Percentiles rank a stretch among this genome's conserved stretches.
Evolutionary conservation across 257 asterid genomes (phyloP).

Genomic region (Solanum okadae): DNA sequence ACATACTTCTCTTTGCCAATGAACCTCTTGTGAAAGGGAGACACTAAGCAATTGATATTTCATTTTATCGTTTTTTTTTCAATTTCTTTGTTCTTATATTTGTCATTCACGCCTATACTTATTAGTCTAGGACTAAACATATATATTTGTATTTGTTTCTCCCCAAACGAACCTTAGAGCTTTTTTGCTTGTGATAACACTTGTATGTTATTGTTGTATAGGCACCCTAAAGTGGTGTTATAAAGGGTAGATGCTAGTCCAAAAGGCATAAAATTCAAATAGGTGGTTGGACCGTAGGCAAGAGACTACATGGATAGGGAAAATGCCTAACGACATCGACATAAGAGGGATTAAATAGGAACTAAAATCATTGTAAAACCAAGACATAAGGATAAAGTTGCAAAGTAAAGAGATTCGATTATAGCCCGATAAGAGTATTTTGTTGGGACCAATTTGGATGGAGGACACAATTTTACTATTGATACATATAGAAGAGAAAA

Average conservation of each 20-base stretch:
- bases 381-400: neutral
- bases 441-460: neutral
- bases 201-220: neutral
- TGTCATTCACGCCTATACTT: neutral
- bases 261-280: neutral
- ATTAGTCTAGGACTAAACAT: neutral
- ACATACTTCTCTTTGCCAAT: neutral
- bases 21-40: neutral
- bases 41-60: neutral
- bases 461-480: neutral
- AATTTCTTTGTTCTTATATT: neutral
- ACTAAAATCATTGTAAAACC: neutral
- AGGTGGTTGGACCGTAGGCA: neutral
- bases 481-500: neutral
- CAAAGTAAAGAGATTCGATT: neutral
- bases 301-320: neutral
- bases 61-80: neutral
- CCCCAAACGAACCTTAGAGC: neutral
- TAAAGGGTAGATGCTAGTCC: neutral
- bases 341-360: neutral
- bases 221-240: neutral
- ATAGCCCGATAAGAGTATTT: neutral
- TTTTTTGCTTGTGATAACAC: neutral
- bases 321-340: neutral
- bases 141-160: neutral